A percentile compares a stretch with the other conserved stretches of the same genome.
phyloP scores from a whole-genome alignment of 1,284 basidiomycete species.

The Pyrrhoderma lamaoense region DNA sequence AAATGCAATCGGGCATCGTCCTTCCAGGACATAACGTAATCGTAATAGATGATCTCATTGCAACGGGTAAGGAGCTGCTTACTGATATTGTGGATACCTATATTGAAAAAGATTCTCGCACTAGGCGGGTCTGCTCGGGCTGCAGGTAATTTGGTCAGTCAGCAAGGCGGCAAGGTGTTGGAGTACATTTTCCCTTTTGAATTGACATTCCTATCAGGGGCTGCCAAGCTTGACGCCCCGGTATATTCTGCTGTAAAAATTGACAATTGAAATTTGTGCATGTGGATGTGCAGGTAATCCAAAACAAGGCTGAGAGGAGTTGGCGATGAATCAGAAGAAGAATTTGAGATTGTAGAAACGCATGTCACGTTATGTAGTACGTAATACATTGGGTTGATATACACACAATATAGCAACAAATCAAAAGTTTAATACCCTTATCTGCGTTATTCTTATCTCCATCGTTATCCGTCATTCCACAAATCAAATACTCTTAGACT shows the following conservation, averaged over 20 bases:
- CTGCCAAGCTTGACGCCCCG: constrained; percentile 77
- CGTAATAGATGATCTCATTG: constrained; percentile 94
- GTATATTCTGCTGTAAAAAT: constrained; percentile 79
- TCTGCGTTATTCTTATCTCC: too few species aligned
- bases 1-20: constrained; percentile 91
- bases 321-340: too few species aligned
- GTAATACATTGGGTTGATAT: too few species aligned
- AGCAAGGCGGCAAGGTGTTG: constrained; percentile 76
- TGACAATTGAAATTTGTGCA: constrained; percentile 44
- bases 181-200: constrained; percentile 97
- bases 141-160: constrained; percentile 83
- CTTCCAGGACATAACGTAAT: constrained; percentile 78
- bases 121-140: constrained; percentile 90
- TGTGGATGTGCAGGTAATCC: too few species aligned
- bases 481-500: too few species aligned
- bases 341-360: too few species aligned
- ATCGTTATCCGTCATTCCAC: too few species aligned
- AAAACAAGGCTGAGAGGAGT: too few species aligned
- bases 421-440: too few species aligned
- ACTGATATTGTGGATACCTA: background rate
- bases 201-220: constrained; percentile 76
- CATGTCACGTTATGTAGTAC: too few species aligned
- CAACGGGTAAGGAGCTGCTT: constrained; percentile 60
- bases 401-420: too few species aligned
- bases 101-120: background rate